Evolutionary conservation across 148 eudicot genomes (phyloP), one percentile per base, ranked within the genome.

Genomic region (Chenopodium berlandieri): DNA sequence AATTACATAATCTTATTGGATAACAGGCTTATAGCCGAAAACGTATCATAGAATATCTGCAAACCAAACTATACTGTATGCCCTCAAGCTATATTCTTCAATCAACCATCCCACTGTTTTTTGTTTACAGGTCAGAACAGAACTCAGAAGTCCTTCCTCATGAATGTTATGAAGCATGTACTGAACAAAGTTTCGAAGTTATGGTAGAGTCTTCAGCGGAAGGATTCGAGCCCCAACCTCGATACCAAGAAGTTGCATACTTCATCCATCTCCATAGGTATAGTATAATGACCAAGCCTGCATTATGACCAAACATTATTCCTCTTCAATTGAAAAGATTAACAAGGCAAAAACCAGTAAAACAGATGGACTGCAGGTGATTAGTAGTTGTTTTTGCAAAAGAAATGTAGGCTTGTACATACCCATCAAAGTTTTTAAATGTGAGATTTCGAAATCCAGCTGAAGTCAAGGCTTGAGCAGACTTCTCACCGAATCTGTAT

Each of bases 241-340:
- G 90, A 80, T 6, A 79, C 87, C 82, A 94, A 84, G 88, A 94
- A 97, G n/a, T 75, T 84, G 87, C 91, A 90, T 22, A 97, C 97
- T 76, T 92, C 99, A n/a, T 94, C 88, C 98, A 92, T 97, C 86
- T 92, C 98, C 80, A 84, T 88, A 4, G 98, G 97, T 52, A 90
- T 88, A 27, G 98, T 97, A 82, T 89, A 93, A 81, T 97, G 99
- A 68, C 94, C 98, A 47, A 92, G 87, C 88, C 99, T 97, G 93
- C 87, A 83, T 34, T 69, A 40, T 64, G 40, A 50, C 56, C 77
- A 69, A 48, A 17, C 65, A 54, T 27, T 12, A n/a, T 47, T 64
- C 58, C 30, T 47, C 20, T 9, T 34, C 14, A 20, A 13, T 70
- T 14, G 16, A 68, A 32, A 9, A 25, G 66, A 65, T 46, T n/a